A percentile compares a stretch with the other conserved stretches of the same genome.
Conservation (phyloP, 352 stramenopile genomes). For the Phytophthora pistaciae region DNA sequence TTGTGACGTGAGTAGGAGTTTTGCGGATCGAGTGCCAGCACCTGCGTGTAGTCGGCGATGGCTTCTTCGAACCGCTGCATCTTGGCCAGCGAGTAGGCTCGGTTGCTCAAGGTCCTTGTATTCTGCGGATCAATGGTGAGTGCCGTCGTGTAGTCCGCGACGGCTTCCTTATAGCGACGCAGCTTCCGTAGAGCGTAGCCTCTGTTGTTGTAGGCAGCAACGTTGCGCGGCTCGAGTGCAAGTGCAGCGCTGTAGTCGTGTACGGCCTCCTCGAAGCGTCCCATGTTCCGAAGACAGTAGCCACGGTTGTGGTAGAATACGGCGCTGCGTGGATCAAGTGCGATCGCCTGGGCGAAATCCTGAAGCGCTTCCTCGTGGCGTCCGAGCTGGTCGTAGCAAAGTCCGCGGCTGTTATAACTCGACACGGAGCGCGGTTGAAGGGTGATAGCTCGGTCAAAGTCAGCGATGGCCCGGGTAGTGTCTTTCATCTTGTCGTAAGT, state of each 20-base stretch:
- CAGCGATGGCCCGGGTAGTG: slow-evolving; percentile 61
- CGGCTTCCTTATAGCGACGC: slow-evolving; percentile 67
- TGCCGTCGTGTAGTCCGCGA: slow-evolving; percentile 81
- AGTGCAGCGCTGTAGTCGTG: slow-evolving; percentile 76
- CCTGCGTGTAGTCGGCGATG: slow-evolving; percentile 79
- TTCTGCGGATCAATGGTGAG: slow-evolving; percentile 79
- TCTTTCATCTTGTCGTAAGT: slow-evolving; percentile 84
- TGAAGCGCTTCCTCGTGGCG: slow-evolving; percentile 67
- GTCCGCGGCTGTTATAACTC: slow-evolving; percentile 85
- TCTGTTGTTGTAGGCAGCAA: slow-evolving; percentile 87
- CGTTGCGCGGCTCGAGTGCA: slow-evolving; percentile 68
- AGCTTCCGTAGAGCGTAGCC: slow-evolving; percentile 87
- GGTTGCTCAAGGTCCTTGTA: slow-evolving; percentile 86
- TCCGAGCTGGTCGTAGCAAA: slow-evolving; percentile 80
- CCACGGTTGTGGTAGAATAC: slow-evolving; percentile 90
- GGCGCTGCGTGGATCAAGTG: slow-evolving; percentile 74
- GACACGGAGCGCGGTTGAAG: slow-evolving; percentile 68
- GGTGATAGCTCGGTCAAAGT: slow-evolving; percentile 74
- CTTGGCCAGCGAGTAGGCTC: slow-evolving; percentile 87
- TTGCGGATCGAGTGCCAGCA: slow-evolving; percentile 72
- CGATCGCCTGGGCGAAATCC: slow-evolving; percentile 77
- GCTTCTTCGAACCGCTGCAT: slow-evolving; percentile 72
- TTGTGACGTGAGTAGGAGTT: slow-evolving; percentile 91
- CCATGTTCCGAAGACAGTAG: slow-evolving; percentile 86
- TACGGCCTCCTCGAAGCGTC: slow-evolving; percentile 74